Evolutionary conservation across 139 green algal species (phyloP), one percentile per base, ranked within the genome.

Genomic region (Haematococcus lacustris): DNA sequence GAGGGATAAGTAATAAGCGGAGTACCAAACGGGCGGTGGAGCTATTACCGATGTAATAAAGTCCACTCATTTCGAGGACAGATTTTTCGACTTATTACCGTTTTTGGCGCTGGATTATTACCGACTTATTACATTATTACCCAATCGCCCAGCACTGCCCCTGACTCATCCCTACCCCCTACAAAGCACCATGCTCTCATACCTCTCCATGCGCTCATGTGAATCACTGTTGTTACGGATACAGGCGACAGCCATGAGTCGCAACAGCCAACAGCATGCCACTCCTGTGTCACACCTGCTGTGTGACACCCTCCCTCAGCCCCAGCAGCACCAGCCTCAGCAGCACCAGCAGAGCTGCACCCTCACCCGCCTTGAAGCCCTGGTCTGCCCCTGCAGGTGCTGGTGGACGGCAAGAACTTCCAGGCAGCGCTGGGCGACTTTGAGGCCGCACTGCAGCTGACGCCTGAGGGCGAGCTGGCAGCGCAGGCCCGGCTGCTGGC

Each of bases 341-440:
- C 47, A 28, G 13, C 13, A 28, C 13, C 47, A 57, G 47, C 47
- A 57, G 21, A 57, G 21, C 47, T 57, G 13, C 21, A 21, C 13
- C 13, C 13, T 57, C 47, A 57, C 47, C 13, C 13, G 13, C 47
- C 47, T 21, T 57, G 21, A 13, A 28, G 13, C 13, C 47, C 21
- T 25, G 26, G 5, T 65, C 26, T 5, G 25, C 9, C 23, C 32
- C 9, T 76, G 1, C 76, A 92, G 87, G 85, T 85, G 17, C 77
- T 91, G 39, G 87, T 95, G 26, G 91, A 97, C 71, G 75, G 76
- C 35, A 96, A 97, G 78, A 76, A 88, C 51, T 97, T 97, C 65
- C 2, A 71, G 0, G 80, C 76, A 4, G 91, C 91, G 0, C 25
- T 95, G 0, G 33, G 13, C 0, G 91, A 95, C 73, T 94, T 91